These are phyloP conservation scores for Annulohypoxylon bovei DNA, from an alignment of 495 filamentous ascomycete genomes.

Conservation along the genomic window DNA sequence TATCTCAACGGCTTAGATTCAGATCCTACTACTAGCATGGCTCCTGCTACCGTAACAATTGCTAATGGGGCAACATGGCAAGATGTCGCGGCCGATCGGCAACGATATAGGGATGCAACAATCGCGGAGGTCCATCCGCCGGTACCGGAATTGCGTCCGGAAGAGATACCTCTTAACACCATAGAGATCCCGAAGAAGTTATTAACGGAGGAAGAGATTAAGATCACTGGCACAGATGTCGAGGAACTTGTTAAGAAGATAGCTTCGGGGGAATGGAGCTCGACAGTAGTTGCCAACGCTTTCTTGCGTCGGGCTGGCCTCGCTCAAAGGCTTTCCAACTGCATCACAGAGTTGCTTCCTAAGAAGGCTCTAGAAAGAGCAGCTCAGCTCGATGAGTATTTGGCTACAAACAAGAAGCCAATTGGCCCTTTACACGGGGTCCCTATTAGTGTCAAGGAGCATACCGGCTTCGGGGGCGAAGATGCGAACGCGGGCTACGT, in stretches of 20 bases:
- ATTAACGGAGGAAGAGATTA: slow-evolving; percentile 61
- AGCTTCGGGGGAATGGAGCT: slow-evolving; percentile 48
- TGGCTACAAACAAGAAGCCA: slow-evolving; percentile 59
- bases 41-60: slow-evolving; percentile 48
- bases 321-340: slow-evolving; percentile 57
- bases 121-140: slow-evolving; percentile 48
- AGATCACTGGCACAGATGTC: slow-evolving; percentile 63
- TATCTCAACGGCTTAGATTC: neutral
- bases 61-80: slow-evolving; percentile 56
- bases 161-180: slow-evolving; percentile 54
- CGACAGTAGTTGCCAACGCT: slow-evolving; percentile 57
- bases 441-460: slow-evolving; percentile 75
- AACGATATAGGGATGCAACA: slow-evolving; percentile 56
- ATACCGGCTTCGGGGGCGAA: slow-evolving; percentile 66
- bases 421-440: slow-evolving; percentile 74
- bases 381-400: slow-evolving; percentile 63
- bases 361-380: slow-evolving; percentile 66
- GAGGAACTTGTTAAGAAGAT: slow-evolving; percentile 53
- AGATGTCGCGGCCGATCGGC: slow-evolving; percentile 55
- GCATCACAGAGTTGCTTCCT: slow-evolving; percentile 73
- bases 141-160: slow-evolving; percentile 45
- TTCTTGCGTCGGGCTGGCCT: slow-evolving; percentile 60
- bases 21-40: slow-evolving; percentile 18
- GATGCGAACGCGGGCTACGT: slow-evolving; percentile 60
- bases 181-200: slow-evolving; percentile 53